Evolutionary conservation across 2,329 filamentous ascomycete genomes (phyloP).

Genomic region (Biscogniauxia sp.): DNA sequence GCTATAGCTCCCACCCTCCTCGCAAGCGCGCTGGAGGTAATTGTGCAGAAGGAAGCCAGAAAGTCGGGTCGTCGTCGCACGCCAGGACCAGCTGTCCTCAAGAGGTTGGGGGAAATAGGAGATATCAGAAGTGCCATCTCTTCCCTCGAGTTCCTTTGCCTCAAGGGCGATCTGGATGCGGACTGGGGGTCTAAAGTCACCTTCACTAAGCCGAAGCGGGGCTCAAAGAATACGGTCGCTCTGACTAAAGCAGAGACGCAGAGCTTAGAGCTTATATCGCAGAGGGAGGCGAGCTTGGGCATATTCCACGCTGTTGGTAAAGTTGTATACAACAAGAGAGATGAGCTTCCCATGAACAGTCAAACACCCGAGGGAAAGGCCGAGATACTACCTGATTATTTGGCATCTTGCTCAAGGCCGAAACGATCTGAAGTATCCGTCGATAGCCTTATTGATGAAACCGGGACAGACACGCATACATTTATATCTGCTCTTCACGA

Average conservation of each 20-base stretch:
- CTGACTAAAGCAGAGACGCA: slow-evolving; percentile 78
- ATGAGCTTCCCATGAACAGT: slow-evolving; percentile 47
- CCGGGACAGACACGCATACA: slow-evolving; percentile 85
- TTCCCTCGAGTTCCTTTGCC: slow-evolving; percentile 85
- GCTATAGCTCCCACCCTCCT: slow-evolving; percentile 83
- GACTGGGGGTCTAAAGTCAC: slow-evolving; percentile 74
- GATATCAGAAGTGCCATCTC: slow-evolving; percentile 93
- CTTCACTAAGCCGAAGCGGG: slow-evolving; percentile 67
- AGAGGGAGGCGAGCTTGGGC: slow-evolving; percentile 84
- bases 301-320: slow-evolving; percentile 97
- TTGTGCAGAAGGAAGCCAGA: slow-evolving; percentile 81
- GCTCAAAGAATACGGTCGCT: slow-evolving; percentile 51
- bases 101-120: slow-evolving; percentile 78
- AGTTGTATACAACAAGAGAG: slow-evolving; percentile 92
- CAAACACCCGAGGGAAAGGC: slow-evolving; percentile 37
- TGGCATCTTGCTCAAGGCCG: slow-evolving; percentile 56
- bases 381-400: slow-evolving; percentile 58
- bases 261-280: slow-evolving; percentile 76
- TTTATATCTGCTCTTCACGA: slow-evolving; percentile 91
- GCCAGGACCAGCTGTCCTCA: slow-evolving; percentile 75
- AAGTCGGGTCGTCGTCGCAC: slow-evolving; percentile 72
- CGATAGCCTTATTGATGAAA: slow-evolving; percentile 84
- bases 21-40: slow-evolving; percentile 75
- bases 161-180: slow-evolving; percentile 72
- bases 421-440: slow-evolving; percentile 64